phyloP scores from a whole-genome alignment of 768 basidiomycete genomes.

The Leccinum uliginosum region DNA sequence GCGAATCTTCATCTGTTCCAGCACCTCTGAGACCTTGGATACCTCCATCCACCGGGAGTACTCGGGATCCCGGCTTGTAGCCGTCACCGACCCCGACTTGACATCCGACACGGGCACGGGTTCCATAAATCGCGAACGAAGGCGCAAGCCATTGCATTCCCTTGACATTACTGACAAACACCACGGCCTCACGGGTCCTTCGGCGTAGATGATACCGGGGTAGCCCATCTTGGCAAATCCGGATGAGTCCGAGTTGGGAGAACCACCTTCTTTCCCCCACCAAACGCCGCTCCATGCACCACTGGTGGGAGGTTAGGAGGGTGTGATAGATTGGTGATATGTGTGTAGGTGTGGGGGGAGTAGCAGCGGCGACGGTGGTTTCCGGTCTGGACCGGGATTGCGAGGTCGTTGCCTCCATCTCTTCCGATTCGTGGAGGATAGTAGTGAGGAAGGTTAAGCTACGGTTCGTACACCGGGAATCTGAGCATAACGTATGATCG shows the following conservation, averaged over 20 bases:
- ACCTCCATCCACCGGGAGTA: constrained; percentile 51
- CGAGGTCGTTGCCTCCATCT: neutral
- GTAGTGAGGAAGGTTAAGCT: constrained; percentile 56
- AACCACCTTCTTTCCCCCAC: too few relatives aligned
- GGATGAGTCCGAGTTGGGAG: constrained; percentile 42
- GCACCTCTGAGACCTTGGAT: constrained; percentile 64
- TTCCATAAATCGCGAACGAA: constrained; percentile 59
- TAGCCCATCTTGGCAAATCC: constrained; percentile 77
- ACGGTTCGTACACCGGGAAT: constrained; percentile 56
- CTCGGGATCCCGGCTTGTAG: neutral
- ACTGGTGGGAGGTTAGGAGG: constrained; percentile 71
- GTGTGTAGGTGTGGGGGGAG: neutral
- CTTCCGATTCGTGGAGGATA: constrained; percentile 42
- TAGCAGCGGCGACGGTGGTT: neutral
- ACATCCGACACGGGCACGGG: constrained; percentile 11
- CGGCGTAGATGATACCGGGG: constrained; percentile 73
- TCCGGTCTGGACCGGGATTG: neutral
- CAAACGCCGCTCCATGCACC: too few relatives aligned
- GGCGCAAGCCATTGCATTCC: constrained; percentile 77
- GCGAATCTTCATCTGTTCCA: constrained; percentile 59
- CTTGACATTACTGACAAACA: constrained; percentile 66
- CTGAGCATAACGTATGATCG: constrained; percentile 31
- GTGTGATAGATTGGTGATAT: constrained; percentile 42
- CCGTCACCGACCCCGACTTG: neutral
- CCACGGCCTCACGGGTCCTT: constrained; percentile 51